These are phyloP conservation scores for Cytospora schulzeri DNA, from an alignment of 2,329 filamentous ascomycete species.

Conservation along the genomic window DNA sequence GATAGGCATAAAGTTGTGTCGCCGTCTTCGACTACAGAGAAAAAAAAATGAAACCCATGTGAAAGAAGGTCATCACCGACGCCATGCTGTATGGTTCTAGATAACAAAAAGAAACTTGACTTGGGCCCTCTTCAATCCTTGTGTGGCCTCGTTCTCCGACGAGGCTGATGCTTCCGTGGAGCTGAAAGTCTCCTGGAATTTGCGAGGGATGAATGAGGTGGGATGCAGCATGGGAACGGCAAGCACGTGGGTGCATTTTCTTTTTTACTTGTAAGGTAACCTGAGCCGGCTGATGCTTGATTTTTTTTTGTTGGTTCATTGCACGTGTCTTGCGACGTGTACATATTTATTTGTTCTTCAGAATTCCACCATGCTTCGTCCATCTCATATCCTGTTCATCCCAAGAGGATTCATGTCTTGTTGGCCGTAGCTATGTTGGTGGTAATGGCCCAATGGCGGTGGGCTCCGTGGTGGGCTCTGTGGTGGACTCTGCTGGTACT, in stretches of 20 bases:
- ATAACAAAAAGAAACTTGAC: no score
- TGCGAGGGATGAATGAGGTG: neutral
- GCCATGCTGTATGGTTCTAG: neutral
- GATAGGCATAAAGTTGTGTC: neutral
- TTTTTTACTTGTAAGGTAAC: neutral
- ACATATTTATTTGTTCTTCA: slow-evolving; percentile 13
- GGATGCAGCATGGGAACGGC: slow-evolving; percentile 5
- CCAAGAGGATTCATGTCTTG: slow-evolving; percentile 55
- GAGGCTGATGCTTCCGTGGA: neutral
- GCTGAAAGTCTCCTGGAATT: neutral
- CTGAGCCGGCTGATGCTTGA: neutral
- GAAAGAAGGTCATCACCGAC: neutral
- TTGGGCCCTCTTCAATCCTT: neutral
- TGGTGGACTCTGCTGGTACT: slow-evolving; percentile 25
- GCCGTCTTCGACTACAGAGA: neutral
- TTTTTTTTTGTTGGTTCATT: neutral
- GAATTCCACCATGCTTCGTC: slow-evolving; percentile 5
- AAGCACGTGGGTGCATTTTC: slow-evolving; percentile 20
- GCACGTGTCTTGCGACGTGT: slow-evolving; percentile 15
- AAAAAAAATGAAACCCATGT: neutral
- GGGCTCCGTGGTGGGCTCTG: slow-evolving; percentile 27
- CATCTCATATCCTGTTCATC: slow-evolving; percentile 56
- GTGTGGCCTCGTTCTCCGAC: no score
- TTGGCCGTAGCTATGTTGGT: slow-evolving; percentile 27
- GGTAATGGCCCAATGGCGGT: slow-evolving; percentile 31